Conservation (phyloP, 2,329 filamentous ascomycete genomes). For the Trichophaea hybrida region DNA sequence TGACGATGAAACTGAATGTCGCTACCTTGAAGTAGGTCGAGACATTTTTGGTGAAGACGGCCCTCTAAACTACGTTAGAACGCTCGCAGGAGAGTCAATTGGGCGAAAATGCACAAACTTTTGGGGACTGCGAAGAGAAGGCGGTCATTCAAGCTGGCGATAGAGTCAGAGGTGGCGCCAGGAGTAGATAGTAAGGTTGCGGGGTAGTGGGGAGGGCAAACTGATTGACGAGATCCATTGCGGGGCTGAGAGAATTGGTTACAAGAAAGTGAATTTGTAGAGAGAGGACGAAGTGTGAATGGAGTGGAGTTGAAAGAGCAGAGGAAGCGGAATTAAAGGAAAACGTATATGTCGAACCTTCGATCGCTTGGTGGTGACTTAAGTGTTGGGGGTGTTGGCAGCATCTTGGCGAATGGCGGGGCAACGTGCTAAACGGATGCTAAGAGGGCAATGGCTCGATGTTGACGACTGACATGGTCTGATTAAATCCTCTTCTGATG, state of each 20-base stretch:
- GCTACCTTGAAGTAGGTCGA: conserved; percentile 82
- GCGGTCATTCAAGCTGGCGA: conserved; percentile 57
- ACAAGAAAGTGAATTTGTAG: neutral
- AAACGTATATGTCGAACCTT: too few relatives aligned
- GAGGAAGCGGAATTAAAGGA: too few relatives aligned
- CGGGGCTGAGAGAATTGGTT: neutral
- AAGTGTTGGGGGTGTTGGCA: neutral
- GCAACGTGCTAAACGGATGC: neutral
- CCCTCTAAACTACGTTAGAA: conserved; percentile 51
- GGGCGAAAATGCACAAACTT: conserved; percentile 47
- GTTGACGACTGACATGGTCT: too few relatives aligned
- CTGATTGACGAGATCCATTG: conserved; percentile 50
- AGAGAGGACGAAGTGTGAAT: neutral
- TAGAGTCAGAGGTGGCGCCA: conserved; percentile 40
- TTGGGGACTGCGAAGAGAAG: conserved; percentile 96
- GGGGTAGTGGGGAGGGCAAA: conserved; percentile 30
- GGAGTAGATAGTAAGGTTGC: conserved; percentile 17
- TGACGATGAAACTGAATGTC: conserved; percentile 96
- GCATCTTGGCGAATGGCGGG: conserved; percentile 34
- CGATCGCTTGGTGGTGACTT: too few relatives aligned
- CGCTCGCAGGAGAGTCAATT: neutral
- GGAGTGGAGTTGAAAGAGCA: conserved; percentile 22
- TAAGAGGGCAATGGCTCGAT: too few relatives aligned
- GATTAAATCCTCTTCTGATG: too few relatives aligned
- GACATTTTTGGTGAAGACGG: conserved; percentile 69